These are phyloP conservation scores for Colletotrichum lupini DNA, from an alignment of 2,329 filamentous ascomycete species.

Conservation along the genomic window DNA sequence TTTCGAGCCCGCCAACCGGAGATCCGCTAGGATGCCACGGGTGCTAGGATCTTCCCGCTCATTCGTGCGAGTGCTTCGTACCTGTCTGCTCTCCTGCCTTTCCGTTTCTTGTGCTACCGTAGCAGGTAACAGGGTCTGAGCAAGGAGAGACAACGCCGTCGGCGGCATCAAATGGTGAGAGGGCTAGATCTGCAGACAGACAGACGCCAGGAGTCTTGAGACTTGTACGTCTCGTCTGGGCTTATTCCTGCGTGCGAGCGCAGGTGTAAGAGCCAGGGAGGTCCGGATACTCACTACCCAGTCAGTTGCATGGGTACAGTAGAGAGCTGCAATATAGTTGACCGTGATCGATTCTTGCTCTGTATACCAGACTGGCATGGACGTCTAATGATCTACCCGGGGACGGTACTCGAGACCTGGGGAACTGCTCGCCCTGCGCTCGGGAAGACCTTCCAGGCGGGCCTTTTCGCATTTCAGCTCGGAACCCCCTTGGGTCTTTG, in stretches of 20 bases:
- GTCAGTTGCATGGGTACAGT: too few species aligned
- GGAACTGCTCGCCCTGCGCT: constrained; percentile 1
- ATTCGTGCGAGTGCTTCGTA: constrained; percentile 1
- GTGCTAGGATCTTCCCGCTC: constrained; percentile 31
- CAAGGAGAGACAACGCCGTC: background rate
- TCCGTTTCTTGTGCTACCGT: too few species aligned
- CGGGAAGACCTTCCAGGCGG: constrained; percentile 15
- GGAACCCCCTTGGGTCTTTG: background rate
- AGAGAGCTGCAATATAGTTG: background rate
- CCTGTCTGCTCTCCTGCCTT: background rate
- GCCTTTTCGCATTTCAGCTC: background rate
- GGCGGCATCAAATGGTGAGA: background rate
- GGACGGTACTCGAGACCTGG: background rate
- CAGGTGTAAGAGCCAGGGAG: background rate
- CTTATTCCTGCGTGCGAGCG: background rate
- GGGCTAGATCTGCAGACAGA: background rate
- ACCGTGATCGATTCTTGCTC: background rate
- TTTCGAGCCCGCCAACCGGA: constrained; percentile 16
- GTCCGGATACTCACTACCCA: background rate
- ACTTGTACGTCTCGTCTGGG: background rate
- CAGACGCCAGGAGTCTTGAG: background rate
- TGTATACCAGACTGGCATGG: background rate
- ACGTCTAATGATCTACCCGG: background rate
- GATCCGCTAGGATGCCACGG: constrained; percentile 20
- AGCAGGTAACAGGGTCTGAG: background rate